Evolutionary conservation across 31 red algal species (phyloP).

Genomic region (Bonnemaisonia californica): DNA sequence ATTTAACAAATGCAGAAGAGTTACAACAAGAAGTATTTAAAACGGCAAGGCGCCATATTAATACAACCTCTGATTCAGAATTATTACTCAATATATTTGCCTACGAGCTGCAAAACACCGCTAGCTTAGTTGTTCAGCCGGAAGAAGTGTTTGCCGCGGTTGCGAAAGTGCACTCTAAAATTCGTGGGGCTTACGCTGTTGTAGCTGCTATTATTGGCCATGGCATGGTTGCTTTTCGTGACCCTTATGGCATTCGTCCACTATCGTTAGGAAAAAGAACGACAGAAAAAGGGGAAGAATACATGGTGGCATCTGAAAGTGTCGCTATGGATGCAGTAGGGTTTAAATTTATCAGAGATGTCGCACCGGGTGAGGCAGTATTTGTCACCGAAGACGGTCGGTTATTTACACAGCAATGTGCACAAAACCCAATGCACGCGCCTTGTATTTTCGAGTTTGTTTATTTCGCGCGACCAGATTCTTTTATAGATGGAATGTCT

Average conservation of each 20-base stretch:
- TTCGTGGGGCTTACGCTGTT: conserved; percentile 85
- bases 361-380: conserved; percentile 94
- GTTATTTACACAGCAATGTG: conserved; percentile 60
- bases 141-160: conserved; percentile 48
- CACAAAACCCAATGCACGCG: conserved; percentile 71
- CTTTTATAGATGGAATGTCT: conserved; percentile 84
- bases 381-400: conserved; percentile 45
- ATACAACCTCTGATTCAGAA: conserved; percentile 91
- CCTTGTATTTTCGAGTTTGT: conserved; percentile 98
- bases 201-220: conserved; percentile 50
- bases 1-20: conserved; percentile 85
- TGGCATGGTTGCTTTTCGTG: conserved; percentile 80
- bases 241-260: conserved; percentile 96
- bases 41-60: conserved; percentile 88
- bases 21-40: conserved; percentile 74
- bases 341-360: conserved; percentile 75
- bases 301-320: conserved; percentile 86
- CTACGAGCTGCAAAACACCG: conserved; percentile 92
- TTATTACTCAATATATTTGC: too few relatives aligned
- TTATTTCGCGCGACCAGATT: conserved; percentile 89
- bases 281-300: neutral
- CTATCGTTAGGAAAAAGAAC: conserved; percentile 77
- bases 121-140: conserved; percentile 67
- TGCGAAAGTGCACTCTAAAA: conserved; percentile 76
- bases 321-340: conserved; percentile 85